Evolutionary conservation across 2,329 filamentous ascomycete species (phyloP), one percentile per base, ranked within the genome.

Genomic region (Reticulascus tulasneorum): DNA sequence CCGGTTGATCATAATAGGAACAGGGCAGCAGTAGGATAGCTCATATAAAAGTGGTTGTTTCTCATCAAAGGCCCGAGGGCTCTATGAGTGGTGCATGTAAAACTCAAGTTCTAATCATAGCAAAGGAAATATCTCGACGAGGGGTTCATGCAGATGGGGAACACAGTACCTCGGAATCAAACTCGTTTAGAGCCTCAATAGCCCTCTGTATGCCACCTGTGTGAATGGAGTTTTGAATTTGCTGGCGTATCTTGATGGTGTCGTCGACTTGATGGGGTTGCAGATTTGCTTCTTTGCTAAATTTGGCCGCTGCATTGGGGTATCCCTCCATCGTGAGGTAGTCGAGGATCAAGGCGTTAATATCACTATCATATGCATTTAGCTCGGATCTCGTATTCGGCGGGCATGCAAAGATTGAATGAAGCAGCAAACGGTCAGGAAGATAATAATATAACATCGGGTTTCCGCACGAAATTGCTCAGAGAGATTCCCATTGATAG

Each of bases 41-140:
- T 66, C 60, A 64, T 64, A 56, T 63, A 59, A 65, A 67, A 67
- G 74, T 79, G 75, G 75, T 77, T 78, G 72, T 82, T 81, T 79
- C 76, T 97, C 91, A 94, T 94, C 93, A 93, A 79, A 66, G 78
- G 82, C 80, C 79, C 73, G 72, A 77, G 81, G 79, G 75, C 73
- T 73, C 79, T 97, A 93, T 88, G 93, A 89, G 93, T 98, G 93
- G 93, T 98, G 93, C 93, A 98, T 98, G 91, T 75, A 94, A 81
- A 90, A 84, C 75, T 76, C 70, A 56, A 60, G 56, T 73, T 86
- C 73, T 95, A 95, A 98, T 98, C 93, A 93, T 90, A 66, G 77
- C 74, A 77, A 68, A 41, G 49, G 44, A 29, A n/a, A n/a, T n/a
- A n/a, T n/a, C n/a, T n/a, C n/a, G n/a, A n/a, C n/a, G n/a, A n/a